phyloP scores from a whole-genome alignment of 345 rosid genomes.

The Adansonia digitata region DNA sequence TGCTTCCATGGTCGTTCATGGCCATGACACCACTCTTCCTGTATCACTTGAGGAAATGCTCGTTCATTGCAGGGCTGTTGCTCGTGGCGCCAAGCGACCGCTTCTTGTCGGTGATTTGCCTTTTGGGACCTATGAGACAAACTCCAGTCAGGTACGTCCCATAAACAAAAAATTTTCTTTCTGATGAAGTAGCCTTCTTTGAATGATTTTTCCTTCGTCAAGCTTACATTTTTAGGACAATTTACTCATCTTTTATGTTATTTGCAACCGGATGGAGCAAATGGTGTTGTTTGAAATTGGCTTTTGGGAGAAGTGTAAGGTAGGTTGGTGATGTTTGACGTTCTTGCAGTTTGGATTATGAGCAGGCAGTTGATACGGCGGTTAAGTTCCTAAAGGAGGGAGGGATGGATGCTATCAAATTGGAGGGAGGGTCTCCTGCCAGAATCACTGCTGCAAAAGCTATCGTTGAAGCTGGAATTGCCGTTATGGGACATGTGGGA shows the following conservation, averaged over 20 bases:
- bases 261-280: not conserved
- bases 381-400: slow-evolving; percentile 81
- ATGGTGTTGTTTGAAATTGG: not conserved
- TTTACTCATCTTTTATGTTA: not conserved
- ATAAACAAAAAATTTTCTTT: not conserved
- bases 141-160: slow-evolving; percentile 48
- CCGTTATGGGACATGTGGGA: slow-evolving; percentile 95
- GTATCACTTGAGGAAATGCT: slow-evolving; percentile 90
- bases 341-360: slow-evolving; percentile 4
- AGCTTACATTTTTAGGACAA: not conserved
- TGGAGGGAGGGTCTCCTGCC: slow-evolving; percentile 84
- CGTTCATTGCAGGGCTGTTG: slow-evolving; percentile 82
- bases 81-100: slow-evolving; percentile 73
- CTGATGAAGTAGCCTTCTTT: not conserved
- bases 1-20: slow-evolving; percentile 95
- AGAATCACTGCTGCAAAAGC: slow-evolving; percentile 79
- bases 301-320: not conserved
- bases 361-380: slow-evolving; percentile 88
- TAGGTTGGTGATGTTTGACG: slow-evolving; percentile 4
- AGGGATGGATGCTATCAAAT: slow-evolving; percentile 87
- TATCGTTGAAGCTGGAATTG: slow-evolving; percentile 90
- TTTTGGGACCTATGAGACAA: slow-evolving; percentile 82
- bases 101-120: slow-evolving; percentile 94
- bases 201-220: not conserved
- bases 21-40: slow-evolving; percentile 91